Conservation (phyloP, 306 rosid genomes). For the Prunus armeniaca region DNA sequence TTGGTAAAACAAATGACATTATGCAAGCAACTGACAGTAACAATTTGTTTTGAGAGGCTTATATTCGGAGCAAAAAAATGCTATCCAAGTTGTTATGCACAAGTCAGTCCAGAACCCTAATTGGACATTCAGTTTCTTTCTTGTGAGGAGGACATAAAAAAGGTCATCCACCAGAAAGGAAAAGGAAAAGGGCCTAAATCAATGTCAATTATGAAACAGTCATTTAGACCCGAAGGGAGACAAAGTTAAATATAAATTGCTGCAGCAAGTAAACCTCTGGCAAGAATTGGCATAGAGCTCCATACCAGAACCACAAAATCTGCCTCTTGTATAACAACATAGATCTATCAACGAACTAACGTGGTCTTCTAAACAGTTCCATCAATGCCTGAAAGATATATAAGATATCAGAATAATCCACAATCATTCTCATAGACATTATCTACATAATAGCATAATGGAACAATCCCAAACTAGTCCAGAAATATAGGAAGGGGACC, state of each 20-base stretch:
- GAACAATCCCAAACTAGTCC: neutral
- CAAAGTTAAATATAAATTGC: conserved; percentile 10
- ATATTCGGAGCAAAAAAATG: neutral
- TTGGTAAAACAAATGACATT: too few species aligned
- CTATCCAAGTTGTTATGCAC: conserved; percentile 16
- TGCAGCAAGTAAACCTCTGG: conserved; percentile 25
- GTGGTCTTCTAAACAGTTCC: conserved; percentile 32
- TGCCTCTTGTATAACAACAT: conserved; percentile 25
- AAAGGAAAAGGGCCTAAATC: conserved; percentile 29
- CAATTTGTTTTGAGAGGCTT: neutral
- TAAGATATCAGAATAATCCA: conserved; percentile 7
- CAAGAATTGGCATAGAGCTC: conserved; percentile 3
- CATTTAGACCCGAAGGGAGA: conserved; percentile 26
- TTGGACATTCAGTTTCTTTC: conserved; percentile 24
- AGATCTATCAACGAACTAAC: conserved; percentile 27
- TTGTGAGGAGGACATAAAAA: conserved; percentile 8
- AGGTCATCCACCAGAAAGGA: conserved; percentile 30
- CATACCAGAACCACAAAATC: conserved; percentile 27
- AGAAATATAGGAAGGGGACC: neutral
- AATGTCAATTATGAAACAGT: conserved; percentile 26
- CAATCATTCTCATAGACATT: neutral
- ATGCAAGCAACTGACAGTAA: neutral
- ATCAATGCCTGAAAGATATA: conserved; percentile 22
- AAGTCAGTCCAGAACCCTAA: conserved; percentile 21
- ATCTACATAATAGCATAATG: neutral